Evolutionary conservation across 2,329 filamentous ascomycete genomes (phyloP).

Genomic region (Pseudogymnoascus sp.): DNA sequence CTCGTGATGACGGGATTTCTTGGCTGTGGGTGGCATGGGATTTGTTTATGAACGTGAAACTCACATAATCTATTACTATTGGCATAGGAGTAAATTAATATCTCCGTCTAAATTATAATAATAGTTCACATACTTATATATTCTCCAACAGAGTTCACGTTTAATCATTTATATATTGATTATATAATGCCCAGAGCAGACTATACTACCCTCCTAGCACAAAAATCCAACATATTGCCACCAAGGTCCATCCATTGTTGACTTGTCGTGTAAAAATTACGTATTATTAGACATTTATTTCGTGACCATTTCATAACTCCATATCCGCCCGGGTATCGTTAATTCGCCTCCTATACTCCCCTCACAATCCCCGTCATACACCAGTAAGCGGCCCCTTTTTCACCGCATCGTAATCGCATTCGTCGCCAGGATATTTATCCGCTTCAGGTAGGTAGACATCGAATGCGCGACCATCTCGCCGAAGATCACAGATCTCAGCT

Average conservation of each 20-base stretch:
- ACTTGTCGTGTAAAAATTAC: neutral
- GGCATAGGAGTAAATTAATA: neutral
- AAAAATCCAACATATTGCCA: neutral
- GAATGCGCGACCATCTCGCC: conserved; percentile 73
- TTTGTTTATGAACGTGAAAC: conserved; percentile 2
- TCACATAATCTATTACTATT: too few relatives aligned
- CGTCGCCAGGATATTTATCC: conserved; percentile 64
- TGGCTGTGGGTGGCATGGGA: neutral
- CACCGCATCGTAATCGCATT: conserved; percentile 35
- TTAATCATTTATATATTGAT: neutral
- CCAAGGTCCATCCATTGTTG: neutral
- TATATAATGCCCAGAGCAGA: neutral
- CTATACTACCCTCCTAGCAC: neutral
- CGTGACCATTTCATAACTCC: neutral
- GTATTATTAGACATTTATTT: conserved; percentile 2
- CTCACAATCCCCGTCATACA: neutral
- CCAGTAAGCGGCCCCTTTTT: neutral
- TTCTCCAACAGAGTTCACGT: neutral
- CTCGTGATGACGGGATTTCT: neutral
- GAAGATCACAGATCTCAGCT: conserved; percentile 64
- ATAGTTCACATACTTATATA: neutral
- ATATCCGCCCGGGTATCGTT: conserved; percentile 5
- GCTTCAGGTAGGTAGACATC: conserved; percentile 67
- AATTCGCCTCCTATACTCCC: neutral
- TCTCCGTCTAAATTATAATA: neutral